These are phyloP conservation scores for Serendipita sp. DNA, from an alignment of 768 basidiomycete genomes.

Conservation along the genomic window DNA sequence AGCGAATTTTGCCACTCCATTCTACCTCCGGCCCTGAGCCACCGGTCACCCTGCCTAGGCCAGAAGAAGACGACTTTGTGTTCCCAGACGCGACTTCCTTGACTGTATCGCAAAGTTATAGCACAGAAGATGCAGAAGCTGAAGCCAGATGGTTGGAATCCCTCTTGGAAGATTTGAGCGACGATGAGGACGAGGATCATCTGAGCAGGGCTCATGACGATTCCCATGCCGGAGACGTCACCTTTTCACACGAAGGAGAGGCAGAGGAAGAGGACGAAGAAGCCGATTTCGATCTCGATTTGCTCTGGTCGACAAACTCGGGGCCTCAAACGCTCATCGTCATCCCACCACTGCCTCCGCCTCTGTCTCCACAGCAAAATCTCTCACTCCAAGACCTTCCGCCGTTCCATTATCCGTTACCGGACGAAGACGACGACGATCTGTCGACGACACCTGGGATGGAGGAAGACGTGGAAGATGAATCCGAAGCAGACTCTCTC, in stretches of 20 bases:
- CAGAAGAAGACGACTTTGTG: slow-evolving; percentile 42
- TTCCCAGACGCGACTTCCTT: slow-evolving; percentile 57
- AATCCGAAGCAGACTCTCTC: neutral
- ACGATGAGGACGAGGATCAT: slow-evolving; percentile 49
- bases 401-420: neutral
- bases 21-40: slow-evolving; percentile 28
- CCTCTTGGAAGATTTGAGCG: slow-evolving; percentile 53
- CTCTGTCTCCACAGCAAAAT: neutral
- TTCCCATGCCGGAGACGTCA: neutral
- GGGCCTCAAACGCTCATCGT: neutral
- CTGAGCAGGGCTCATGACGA: neutral
- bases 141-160: slow-evolving; percentile 77
- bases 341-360: neutral
- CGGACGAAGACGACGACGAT: slow-evolving; percentile 1
- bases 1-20: slow-evolving; percentile 18
- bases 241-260: neutral
- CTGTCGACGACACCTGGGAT: neutral
- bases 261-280: neutral
- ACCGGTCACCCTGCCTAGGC: slow-evolving; percentile 26
- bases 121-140: slow-evolving; percentile 26
- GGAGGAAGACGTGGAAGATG: neutral
- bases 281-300: neutral
- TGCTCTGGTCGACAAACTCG: neutral
- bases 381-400: neutral
- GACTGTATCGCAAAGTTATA: slow-evolving; percentile 18